Base-by-base conservation (phyloP, 768 basidiomycete genomes). In the Calocybe indica region DNA sequence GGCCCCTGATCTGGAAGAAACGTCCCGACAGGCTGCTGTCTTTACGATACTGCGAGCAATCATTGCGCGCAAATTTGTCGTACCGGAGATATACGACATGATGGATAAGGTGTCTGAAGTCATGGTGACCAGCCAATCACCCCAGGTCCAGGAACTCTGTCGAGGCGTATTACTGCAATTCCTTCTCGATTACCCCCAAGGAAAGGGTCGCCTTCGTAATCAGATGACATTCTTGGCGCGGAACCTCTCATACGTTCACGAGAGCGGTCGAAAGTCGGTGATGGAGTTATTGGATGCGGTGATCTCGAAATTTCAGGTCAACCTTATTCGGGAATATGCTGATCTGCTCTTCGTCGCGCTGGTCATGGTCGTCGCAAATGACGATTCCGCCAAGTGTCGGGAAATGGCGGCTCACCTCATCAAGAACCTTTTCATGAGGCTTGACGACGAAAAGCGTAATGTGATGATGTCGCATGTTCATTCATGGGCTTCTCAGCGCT, bases 111-210 rank as follows among this genome's bases (percentile, higher is more conserved):
- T 97, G 14, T 83, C 92, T 3, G 85, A 92, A 54, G 80, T 95
- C 55, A 83, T 96, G 75, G 91, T 99, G 36, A 94, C 92, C 9
- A 93, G 80, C 55, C 95, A 98, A 63, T 92, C 94, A 2, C 64
- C 82, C 0, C 85, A 88, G 55, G 91, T 95, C 6, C 94, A 94
- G 60, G 93, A 96, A 61, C 80, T 89, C 7, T 95, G 91, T 50
- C 85, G 96, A 13, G 82, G 85, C 40, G 80, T 92, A 30, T 74
- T 95, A 22, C 79, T 98, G 35, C 92, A 94, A 59, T 99, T 99
- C 75, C 71, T 98, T 41, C 79, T 98, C 7, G 95, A 99, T 57
- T 99, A 98, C 59, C 95, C 95, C 2, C 95, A 98, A 64, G 94
- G 95, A 6, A 87, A 90, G 55, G 91, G 90, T 1, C 83, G 95